phyloP scores from a whole-genome alignment of 2,329 filamentous ascomycete genomes.

The Colletotrichum filicis region DNA sequence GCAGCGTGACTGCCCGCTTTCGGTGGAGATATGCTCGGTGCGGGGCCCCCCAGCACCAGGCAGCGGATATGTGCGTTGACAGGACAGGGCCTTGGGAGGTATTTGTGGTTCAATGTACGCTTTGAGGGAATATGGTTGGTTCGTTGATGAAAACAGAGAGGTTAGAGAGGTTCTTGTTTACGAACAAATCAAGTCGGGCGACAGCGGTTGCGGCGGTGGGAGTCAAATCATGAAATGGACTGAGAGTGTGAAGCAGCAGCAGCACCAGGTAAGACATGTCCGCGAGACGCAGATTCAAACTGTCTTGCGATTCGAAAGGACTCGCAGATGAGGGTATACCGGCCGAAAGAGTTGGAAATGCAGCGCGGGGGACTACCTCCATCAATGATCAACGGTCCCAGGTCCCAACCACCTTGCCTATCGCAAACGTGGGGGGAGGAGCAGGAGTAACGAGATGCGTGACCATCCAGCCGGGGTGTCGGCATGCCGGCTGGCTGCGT shows the following conservation, averaged over 20 bases:
- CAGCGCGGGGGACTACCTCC: not conserved
- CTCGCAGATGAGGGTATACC: no score
- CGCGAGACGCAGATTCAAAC: not conserved
- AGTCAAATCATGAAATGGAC: no score
- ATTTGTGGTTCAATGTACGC: not conserved
- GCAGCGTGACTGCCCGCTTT: not conserved
- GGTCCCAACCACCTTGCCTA: conserved; percentile 2
- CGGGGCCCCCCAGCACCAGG: not conserved
- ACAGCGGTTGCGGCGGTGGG: no score
- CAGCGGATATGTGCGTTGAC: not conserved
- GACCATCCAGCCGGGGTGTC: not conserved
- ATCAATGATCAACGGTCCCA: not conserved
- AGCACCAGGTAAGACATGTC: not conserved
- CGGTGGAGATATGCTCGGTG: not conserved
- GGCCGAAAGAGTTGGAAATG: not conserved
- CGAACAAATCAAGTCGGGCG: not conserved
- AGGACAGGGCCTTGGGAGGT: not conserved
- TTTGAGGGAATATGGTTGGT: not conserved
- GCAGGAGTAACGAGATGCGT: not conserved
- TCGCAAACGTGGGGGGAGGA: conserved; percentile 3
- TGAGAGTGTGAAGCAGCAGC: no score
- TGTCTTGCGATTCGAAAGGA: not conserved
- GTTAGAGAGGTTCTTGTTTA: not conserved
- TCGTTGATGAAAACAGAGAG: not conserved
- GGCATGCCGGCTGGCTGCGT: not conserved